Evolutionary conservation across 768 basidiomycete genomes (phyloP), one percentile per base, ranked within the genome.

Genomic region (Hypholoma sublateritium): DNA sequence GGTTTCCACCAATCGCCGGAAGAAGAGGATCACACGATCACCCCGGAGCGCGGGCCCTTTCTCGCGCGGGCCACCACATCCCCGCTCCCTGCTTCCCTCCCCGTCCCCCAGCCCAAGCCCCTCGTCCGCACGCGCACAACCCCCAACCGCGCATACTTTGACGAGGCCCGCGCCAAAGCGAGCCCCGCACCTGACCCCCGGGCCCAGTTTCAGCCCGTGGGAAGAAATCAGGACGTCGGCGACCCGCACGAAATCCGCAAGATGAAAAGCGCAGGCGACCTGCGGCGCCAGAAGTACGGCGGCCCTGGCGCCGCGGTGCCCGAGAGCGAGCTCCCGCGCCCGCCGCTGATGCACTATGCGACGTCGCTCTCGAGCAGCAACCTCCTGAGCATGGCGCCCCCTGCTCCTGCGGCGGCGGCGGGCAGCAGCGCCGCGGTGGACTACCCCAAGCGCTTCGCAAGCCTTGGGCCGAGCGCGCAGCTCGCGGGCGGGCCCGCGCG

Each of bases 241-340:
- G 60, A 57, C 5, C 83, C 86, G 60, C 84, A 74, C 48, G 88
- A 91, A 66, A 69, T 91, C 43, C 83, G 89, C 58, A 87, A 83
- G 68, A 92, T 93, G 91, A 92, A 91, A 74, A 92, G 91, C 69
- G 91, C 91, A 19, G 91, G 89, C 36, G 91, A 92, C 69, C 74
- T 93, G 39, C 84, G 87, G 35, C 76, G 80, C 58, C 77, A 74
- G 28, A 71, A 72, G 67, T 64, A 68, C 45, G 64, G 28, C 2
- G 28, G 2, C 28, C 2, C 65, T 41, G 63, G 66, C 43, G 67
- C 68, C 59, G 65, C 69, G 9, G 63, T 67, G 45, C 59, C 68
- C 19, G 69, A 73, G 21, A 62, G 59, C 53, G 61, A 69, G 54
- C 55, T 61, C 62, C 58, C 59, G 55, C 74, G 72, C 68, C 57